Evolutionary conservation across 2,329 filamentous ascomycete species (phyloP), one percentile per base, ranked within the genome.

Genomic region (Clarireedia homoeocarpa): DNA sequence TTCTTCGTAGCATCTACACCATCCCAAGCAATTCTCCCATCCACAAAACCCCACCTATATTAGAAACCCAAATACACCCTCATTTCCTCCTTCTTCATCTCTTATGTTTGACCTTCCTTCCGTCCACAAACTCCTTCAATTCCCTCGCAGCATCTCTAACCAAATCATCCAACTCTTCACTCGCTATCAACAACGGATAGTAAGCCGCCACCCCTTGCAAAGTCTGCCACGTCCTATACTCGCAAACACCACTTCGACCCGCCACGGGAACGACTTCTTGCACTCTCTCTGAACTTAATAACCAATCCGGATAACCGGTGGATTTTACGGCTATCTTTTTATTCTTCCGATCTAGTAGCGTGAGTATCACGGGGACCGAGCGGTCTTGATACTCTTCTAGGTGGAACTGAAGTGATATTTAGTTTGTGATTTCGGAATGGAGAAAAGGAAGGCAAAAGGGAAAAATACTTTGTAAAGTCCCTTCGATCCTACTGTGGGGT

Each of bases 141-240:
- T 55, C 53, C 20, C 12, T 45, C 24, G 53, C 53, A 12, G 53
- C 56, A 47, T 59, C 50, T 15, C 12, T 52, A 36, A 34, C 15
- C 4, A 24, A 15, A 23, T 55, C 53, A 12, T 39, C 38, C 27
- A 64, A 42, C 12, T 65, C 63, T 40, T 59, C 60, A 23, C 44
- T 50, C 10, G 58, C 48, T 9, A 57, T 59, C 27, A 63, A 49
- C 15, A 63, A 51, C 14, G 60, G 54, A 48, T 60, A 64, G 49
- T 63, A 65, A 9, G 62, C 59, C 48, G 57, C 64, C 9, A 63
- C 10, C 7, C 63, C 64, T 17, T 56, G 44, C 14, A 59, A 9
- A 3, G 62, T 66, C 7, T 53, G 48, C 47, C 55, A 65, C 12
- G 55, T 61, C 24, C 63, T 53, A 48, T 63, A 65, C 45, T 66